Evolutionary conservation across 2,329 filamentous ascomycete species (phyloP).

Genomic region (Penicillium paneum): DNA sequence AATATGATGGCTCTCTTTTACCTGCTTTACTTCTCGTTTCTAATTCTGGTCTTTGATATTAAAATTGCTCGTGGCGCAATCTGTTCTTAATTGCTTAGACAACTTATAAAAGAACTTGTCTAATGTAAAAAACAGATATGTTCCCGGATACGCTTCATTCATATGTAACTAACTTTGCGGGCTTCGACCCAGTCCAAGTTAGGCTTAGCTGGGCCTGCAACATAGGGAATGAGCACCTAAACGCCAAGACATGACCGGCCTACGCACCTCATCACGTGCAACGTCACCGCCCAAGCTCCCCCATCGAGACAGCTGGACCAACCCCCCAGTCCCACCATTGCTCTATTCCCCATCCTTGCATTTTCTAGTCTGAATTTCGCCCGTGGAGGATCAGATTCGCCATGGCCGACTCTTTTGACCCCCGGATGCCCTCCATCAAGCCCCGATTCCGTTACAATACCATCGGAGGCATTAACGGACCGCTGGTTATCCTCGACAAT

Average conservation of each 20-base stretch:
- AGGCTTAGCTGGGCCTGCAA: too few relatives aligned
- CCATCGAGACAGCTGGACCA: slow-evolving; percentile 23
- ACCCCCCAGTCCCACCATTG: slow-evolving; percentile 19
- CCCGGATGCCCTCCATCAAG: slow-evolving; percentile 55
- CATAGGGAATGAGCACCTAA: neutral
- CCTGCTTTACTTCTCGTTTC: neutral
- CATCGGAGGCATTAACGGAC: slow-evolving; percentile 95
- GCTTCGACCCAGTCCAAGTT: too few relatives aligned
- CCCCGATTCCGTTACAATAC: slow-evolving; percentile 93
- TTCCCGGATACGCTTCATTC: neutral
- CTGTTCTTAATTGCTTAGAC: neutral
- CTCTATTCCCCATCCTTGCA: slow-evolving; percentile 12
- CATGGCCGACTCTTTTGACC: slow-evolving; percentile 45
- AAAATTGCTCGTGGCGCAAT: neutral
- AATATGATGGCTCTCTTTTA: neutral
- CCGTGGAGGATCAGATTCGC: slow-evolving; percentile 11
- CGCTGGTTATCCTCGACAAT: slow-evolving; percentile 95
- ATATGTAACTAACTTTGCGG: too few relatives aligned
- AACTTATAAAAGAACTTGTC: too few relatives aligned
- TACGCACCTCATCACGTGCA: slow-evolving; percentile 19
- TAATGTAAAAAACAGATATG: neutral
- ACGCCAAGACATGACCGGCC: neutral
- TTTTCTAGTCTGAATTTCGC: slow-evolving; percentile 4
- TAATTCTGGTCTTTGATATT: neutral
- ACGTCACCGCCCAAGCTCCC: slow-evolving; percentile 26